Conservation (phyloP, 257 asterid genomes). For the Paraleonurus japonicus region DNA sequence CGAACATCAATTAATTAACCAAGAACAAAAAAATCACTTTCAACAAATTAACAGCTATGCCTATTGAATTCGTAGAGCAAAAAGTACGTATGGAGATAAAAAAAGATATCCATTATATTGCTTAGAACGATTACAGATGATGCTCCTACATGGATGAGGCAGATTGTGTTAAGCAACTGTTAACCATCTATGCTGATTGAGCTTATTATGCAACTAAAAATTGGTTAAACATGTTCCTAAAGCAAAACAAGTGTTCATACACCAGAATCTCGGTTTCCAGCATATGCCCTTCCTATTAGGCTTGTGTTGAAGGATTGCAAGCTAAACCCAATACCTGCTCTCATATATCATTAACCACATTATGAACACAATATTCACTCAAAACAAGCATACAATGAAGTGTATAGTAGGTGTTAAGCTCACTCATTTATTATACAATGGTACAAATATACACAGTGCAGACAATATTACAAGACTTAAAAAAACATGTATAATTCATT, state of each 20-base stretch:
- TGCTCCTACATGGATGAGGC: not conserved
- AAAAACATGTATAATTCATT: not conserved
- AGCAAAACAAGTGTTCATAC: too few relatives aligned
- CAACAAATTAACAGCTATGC: not conserved
- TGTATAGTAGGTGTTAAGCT: not conserved
- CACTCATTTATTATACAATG: not conserved
- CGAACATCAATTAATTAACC: not conserved
- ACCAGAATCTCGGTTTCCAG: not conserved
- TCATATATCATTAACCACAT: not conserved
- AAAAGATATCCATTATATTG: too few relatives aligned
- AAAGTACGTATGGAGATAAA: not conserved
- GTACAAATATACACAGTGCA: not conserved
- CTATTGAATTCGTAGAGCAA: not conserved
- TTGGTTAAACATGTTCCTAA: not conserved
- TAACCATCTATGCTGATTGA: not conserved
- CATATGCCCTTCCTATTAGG: not conserved
- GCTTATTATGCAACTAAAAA: not conserved
- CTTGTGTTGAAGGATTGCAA: not conserved
- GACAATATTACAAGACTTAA: not conserved
- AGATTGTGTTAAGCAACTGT: not conserved
- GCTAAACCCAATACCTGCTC: not conserved
- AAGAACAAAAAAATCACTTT: not conserved
- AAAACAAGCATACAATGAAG: not conserved
- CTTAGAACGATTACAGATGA: not conserved
- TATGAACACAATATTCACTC: conserved; percentile 4